These are phyloP conservation scores for Sclerotinia nivalis DNA, from an alignment of 2,329 filamentous ascomycete species.

Conservation along the genomic window DNA sequence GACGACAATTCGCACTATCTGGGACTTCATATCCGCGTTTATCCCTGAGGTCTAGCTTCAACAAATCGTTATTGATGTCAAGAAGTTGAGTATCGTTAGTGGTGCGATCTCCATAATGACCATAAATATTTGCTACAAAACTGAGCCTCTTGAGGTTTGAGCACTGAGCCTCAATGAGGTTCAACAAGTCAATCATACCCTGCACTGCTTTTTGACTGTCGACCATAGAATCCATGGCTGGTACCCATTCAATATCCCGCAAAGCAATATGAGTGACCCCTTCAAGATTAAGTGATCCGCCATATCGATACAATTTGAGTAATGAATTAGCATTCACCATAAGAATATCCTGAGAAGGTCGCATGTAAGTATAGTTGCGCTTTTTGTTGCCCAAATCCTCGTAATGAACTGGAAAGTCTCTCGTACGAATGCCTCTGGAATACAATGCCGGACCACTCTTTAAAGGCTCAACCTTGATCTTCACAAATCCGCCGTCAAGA, in stretches of 20 bases:
- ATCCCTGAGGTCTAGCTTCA: neutral
- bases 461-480: neutral
- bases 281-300: neutral
- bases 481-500: neutral
- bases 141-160: neutral
- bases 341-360: neutral
- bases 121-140: neutral
- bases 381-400: no score
- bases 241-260: no score
- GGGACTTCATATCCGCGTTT: no score
- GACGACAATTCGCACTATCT: rapidly evolving
- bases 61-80: neutral
- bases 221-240: no score
- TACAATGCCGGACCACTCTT: neutral
- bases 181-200: no score
- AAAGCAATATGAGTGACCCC: neutral
- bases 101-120: rapidly evolving
- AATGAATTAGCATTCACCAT: rapidly evolving
- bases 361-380: neutral
- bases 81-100: neutral
- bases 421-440: rapidly evolving
- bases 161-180: neutral
- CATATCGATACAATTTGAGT: rapidly evolving
- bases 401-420: no score
- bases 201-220: neutral